Evolutionary conservation across 805 yeast genomes (phyloP).

Genomic region (Yueomyces sinensis): DNA sequence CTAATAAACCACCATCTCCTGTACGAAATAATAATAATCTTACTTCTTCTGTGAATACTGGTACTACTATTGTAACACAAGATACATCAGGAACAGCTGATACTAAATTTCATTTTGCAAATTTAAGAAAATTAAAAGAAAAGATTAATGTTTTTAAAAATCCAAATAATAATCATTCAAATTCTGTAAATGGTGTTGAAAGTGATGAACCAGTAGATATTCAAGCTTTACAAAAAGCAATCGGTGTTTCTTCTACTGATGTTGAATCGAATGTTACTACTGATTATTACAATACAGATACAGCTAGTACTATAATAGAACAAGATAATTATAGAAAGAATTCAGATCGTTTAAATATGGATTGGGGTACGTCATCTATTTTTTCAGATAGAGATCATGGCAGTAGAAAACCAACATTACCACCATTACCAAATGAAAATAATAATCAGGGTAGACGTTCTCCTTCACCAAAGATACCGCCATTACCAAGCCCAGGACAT

Average conservation of each 20-base stretch:
- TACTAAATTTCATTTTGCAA: conserved; percentile 24
- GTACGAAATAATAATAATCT: conserved; percentile 5
- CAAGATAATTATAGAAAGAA: not conserved
- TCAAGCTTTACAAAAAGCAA: conserved; percentile 25
- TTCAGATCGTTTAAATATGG: not conserved
- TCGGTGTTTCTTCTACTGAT: conserved; percentile 16
- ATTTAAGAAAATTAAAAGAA: conserved; percentile 22
- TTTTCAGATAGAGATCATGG: not conserved
- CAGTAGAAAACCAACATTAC: conserved; percentile 11
- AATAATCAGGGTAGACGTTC: not conserved
- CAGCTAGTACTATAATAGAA: too few relatives aligned
- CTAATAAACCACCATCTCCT: not conserved
- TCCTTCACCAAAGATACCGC: conserved; percentile 4
- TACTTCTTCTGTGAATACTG: conserved; percentile 15
- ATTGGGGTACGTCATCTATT: not conserved
- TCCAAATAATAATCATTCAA: conserved; percentile 9
- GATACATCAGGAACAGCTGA: conserved; percentile 18
- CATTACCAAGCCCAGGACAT: conserved; percentile 5
- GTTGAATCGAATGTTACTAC: conserved; percentile 8
- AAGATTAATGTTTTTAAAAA: conserved; percentile 23
- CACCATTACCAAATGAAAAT: conserved; percentile 6
- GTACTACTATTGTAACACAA: conserved; percentile 10
- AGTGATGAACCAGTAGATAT: conserved; percentile 17
- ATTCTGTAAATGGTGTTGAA: conserved; percentile 3
- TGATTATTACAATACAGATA: not conserved